Evolutionary conservation across 306 rosid genomes (phyloP).

Genomic region (Cicer judaicum): DNA sequence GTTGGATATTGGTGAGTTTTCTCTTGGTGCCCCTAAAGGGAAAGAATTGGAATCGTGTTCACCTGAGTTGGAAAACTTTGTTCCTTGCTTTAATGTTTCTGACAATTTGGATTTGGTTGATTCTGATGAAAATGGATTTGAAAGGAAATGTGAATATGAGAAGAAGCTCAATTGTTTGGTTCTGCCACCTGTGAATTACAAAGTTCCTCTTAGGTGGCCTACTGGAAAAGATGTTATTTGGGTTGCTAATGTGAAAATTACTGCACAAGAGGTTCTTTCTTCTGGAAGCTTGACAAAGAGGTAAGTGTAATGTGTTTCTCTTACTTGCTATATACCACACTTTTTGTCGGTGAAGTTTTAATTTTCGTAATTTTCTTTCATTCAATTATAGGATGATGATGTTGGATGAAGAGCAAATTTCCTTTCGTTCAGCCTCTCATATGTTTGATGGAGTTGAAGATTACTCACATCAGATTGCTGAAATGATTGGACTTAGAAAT

Average conservation of each 20-base stretch:
- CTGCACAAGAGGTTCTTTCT: constrained; percentile 91
- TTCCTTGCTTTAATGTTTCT: constrained; percentile 86
- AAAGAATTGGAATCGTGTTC: constrained; percentile 85
- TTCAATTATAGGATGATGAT: constrained; percentile 89
- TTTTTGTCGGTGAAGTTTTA: constrained; percentile 36
- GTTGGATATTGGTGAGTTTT: constrained; percentile 88
- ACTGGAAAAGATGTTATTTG: constrained; percentile 97
- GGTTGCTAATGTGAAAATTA: constrained; percentile 85
- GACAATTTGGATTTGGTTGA: constrained; percentile 53
- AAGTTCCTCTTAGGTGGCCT: constrained; percentile 95
- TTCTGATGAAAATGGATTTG: constrained; percentile 58
- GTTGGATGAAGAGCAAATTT: constrained; percentile 96
- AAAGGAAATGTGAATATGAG: constrained; percentile 67
- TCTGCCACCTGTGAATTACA: constrained; percentile 83
- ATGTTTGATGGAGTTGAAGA: constrained; percentile 96
- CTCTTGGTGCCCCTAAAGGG: constrained; percentile 69
- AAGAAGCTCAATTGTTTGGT: constrained; percentile 71
- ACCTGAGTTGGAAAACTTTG: constrained; percentile 72
- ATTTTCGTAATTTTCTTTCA: constrained; percentile 38
- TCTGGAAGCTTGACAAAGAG: constrained; percentile 99
- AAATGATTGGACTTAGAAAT: constrained; percentile 98
- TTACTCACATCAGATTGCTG: constrained; percentile 97
- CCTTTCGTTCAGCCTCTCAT: constrained; percentile 91
- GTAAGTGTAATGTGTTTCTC: constrained; percentile 47
- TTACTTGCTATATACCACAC: neutral